Percentiles rank a stretch among this genome's conserved stretches.
These are phyloP conservation scores for Lipomyces oligophaga DNA, from an alignment of 805 yeast genomes.

Conservation along the genomic window DNA sequence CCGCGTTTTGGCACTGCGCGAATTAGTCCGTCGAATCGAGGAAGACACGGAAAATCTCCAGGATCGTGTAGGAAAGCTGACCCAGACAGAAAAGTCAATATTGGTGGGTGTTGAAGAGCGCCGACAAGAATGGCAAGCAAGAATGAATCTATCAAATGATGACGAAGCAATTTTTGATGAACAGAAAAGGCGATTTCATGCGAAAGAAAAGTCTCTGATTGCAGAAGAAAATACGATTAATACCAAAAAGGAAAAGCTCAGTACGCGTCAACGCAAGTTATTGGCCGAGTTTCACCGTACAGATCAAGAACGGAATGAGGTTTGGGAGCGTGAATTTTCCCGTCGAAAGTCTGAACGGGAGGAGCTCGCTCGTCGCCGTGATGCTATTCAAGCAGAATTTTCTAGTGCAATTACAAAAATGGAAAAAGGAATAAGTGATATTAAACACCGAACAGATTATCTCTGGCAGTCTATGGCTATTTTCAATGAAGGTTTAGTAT, in stretches of 20 bases:
- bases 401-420: constrained; percentile 36
- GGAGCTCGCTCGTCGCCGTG: constrained; percentile 34
- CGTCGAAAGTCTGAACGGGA: constrained; percentile 31
- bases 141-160: constrained; percentile 17
- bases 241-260: constrained; percentile 33
- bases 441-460: constrained; percentile 27
- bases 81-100: constrained; percentile 12
- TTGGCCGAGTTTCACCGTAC: constrained; percentile 32
- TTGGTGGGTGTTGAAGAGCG: constrained; percentile 5
- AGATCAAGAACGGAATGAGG: constrained; percentile 31
- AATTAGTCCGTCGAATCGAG: constrained; percentile 42
- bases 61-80: constrained; percentile 12
- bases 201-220: constrained; percentile 21
- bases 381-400: constrained; percentile 35
- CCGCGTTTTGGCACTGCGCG: constrained; percentile 50
- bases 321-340: constrained; percentile 31
- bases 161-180: constrained; percentile 20
- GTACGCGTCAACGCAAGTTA: constrained; percentile 30
- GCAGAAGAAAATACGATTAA: constrained; percentile 31
- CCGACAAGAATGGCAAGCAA: constrained; percentile 26
- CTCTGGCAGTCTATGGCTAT: constrained; percentile 22
- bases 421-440: constrained; percentile 35
- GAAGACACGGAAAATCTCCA: constrained; percentile 33
- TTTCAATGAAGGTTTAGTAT: constrained; percentile 4
- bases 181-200: constrained; percentile 21